Conservation (phyloP, 257 asterid genomes). For the Solanum lycopersicoides region DNA sequence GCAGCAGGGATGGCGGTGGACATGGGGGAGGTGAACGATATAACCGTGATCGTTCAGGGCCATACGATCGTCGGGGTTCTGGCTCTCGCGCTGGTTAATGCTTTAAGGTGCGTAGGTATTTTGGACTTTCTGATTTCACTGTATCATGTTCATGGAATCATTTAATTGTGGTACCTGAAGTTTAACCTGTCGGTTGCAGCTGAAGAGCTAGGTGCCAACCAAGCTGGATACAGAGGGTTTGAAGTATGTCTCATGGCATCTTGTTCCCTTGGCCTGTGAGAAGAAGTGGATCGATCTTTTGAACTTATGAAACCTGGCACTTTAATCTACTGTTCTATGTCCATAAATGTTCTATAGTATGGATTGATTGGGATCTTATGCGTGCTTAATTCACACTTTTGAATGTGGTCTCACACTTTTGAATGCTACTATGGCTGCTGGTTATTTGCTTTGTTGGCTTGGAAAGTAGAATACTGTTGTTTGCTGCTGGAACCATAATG, state of each 20-base stretch:
- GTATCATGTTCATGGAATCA: neutral
- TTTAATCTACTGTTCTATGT: conserved; percentile 45
- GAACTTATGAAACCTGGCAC: conserved; percentile 38
- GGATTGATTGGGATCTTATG: conserved; percentile 33
- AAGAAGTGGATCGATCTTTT: conserved; percentile 5
- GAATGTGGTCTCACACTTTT: conserved; percentile 31
- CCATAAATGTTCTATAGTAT: conserved; percentile 36
- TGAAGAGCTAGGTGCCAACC: conserved; percentile 24
- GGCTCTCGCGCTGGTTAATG: conserved; percentile 27
- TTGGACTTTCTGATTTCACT: neutral
- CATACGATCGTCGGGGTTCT: conserved; percentile 70
- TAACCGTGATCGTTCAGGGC: conserved; percentile 84
- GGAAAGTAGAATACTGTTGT: conserved; percentile 19
- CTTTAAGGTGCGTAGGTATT: neutral
- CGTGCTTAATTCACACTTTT: conserved; percentile 32
- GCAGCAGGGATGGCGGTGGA: conserved; percentile 54
- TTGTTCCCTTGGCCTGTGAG: conserved; percentile 13
- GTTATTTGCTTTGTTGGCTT: conserved; percentile 46
- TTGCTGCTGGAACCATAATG: conserved; percentile 40
- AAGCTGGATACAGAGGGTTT: conserved; percentile 15
- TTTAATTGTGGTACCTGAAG: neutral
- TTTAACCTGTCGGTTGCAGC: conserved; percentile 10
- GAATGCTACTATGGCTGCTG: conserved; percentile 60
- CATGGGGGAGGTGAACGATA: conserved; percentile 65
- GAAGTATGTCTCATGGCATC: conserved; percentile 4